Base-by-base conservation (phyloP, 257 asterid genomes). In the Scutellaria minor region DNA sequence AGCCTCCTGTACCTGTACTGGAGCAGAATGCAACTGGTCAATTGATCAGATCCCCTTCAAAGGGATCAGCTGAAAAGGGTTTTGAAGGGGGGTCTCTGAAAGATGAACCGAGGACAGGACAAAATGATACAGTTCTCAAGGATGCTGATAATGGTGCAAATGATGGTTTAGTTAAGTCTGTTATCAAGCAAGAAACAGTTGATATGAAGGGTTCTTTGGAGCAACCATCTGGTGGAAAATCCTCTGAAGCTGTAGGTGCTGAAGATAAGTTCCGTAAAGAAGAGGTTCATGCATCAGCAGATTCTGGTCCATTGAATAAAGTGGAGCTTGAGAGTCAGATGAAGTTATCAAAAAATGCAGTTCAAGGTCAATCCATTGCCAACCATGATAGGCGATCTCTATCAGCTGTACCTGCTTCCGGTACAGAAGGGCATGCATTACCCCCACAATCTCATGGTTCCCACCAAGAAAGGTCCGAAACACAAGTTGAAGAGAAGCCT, bases 81-180 rank as follows among this genome's bases (percentile, higher is more conserved):
- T 54, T 68, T 66, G 89, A 80, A 77, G 79, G 76, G 35, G 80
- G 71, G 76, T 80, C 84, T 22, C 14, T 70, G 56, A 81, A 71
- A 51, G 78, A 62, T 55, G 79, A 64, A 48, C 67, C 6, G n/a
- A 74, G 55, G 4, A 20, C 31, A 2, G 76, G 73, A 40, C 73
- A 40, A 64, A 74, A 58, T 54, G 82, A 47, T 41, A 74, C 76
- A 64, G 66, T 66, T 68, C 58, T 22, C 31, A 74, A 75, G 75
- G 78, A 76, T 59, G 80, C 70, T 18, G 79, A 78, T 37, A 77
- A 66, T 71, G 78, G 76, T 53, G 82, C 77, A 14, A 79, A 78
- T 54, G 93, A 75, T 75, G 84, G 79, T 54, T 68, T 80, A n/a
- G 63, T 64, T 64, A 86, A 82, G 82, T 83, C 85, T 68, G 75